Conservation (phyloP, 169 alveolate species). For the Plasmodium vivax region DNA sequence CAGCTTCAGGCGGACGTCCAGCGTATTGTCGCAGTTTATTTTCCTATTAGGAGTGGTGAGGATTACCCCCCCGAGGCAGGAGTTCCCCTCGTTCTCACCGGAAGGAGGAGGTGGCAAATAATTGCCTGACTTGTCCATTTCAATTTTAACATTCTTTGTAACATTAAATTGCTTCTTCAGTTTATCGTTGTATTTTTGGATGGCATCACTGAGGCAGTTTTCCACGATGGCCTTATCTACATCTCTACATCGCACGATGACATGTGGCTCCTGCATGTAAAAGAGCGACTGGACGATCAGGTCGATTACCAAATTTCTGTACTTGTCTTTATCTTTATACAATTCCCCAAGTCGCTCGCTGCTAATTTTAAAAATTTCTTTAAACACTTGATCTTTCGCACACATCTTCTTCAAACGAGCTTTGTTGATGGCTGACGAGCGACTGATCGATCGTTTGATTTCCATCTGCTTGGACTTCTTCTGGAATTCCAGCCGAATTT, state of each 20-base stretch:
- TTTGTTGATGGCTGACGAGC: constrained; percentile 90
- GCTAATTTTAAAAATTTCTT: constrained; percentile 82
- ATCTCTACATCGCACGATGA: constrained; percentile 89
- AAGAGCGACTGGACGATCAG: constrained; percentile 85
- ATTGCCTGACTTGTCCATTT: constrained; percentile 83
- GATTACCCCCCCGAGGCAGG: constrained; percentile 85
- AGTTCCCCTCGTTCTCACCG: constrained; percentile 73
- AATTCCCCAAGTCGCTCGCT: constrained; percentile 84
- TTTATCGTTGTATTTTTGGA: constrained; percentile 81
- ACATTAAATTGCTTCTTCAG: constrained; percentile 82
- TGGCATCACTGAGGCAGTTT: constrained; percentile 85
- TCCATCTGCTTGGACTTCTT: constrained; percentile 85
- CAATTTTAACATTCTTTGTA: constrained; percentile 81
- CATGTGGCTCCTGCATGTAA: constrained; percentile 87
- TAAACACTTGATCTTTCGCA: constrained; percentile 87
- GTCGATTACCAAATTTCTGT: constrained; percentile 82
- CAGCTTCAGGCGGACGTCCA: constrained; percentile 83
- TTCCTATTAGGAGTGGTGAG: constrained; percentile 86
- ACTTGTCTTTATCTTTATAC: constrained; percentile 78
- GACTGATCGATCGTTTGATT: constrained; percentile 87
- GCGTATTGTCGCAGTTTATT: constrained; percentile 86
- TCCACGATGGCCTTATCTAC: constrained; percentile 88
- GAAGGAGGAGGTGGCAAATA: constrained; percentile 87
- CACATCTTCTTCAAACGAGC: constrained; percentile 90
- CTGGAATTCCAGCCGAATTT: constrained; percentile 86